Evolutionary conservation across 2,329 filamentous ascomycete species (phyloP), one percentile per base, ranked within the genome.

Genomic region (Geosmithia morbida): DNA sequence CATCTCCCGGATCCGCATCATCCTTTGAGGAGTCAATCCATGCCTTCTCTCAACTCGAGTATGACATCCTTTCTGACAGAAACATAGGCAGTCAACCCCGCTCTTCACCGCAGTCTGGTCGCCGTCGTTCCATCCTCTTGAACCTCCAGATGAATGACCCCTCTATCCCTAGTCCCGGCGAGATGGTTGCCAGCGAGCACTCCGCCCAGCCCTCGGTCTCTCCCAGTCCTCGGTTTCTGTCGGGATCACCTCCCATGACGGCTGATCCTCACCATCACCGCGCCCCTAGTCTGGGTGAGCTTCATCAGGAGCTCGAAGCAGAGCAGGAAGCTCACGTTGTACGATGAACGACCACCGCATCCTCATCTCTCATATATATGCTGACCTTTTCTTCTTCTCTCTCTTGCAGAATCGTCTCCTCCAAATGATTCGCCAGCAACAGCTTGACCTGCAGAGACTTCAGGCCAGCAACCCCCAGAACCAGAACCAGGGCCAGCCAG

Each of bases 261-360:
- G 60, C 59, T 33, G 77, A 80, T 53, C 75, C 79, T 16, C 73
- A 78, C 54, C 82, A 51, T 45, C 50, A 78, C 53, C 72, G 84
- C 45, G 67, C 81, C 1, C 83, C 83, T 2, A 87, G 83, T 58
- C 62, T 88, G 51, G 84, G 84, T 17, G 83, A 87, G 61, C 74
- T 88, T 41, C 83, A 88, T 54, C 84, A 88, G 59, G 82, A 87
- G 62, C 70, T 88, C 2, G 84, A 88, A 61, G 83, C 80, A 47
- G 84, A 88, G 64, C 83, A 87, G 59, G 84, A 88, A 58, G 81
- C 79, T 20, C 83, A 87, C 63, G 84, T 88, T 52, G 79, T 83
- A 67, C 46, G 75, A 64, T 83, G 67, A 46, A 75, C 63, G 5
- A 33, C 11, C 11, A 3, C 13, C 14, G 33, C 33, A 13, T 11